Evolutionary conservation across 2,329 filamentous ascomycete species (phyloP), one percentile per base, ranked within the genome.

Genomic region (Zymoseptoria ardabiliae): DNA sequence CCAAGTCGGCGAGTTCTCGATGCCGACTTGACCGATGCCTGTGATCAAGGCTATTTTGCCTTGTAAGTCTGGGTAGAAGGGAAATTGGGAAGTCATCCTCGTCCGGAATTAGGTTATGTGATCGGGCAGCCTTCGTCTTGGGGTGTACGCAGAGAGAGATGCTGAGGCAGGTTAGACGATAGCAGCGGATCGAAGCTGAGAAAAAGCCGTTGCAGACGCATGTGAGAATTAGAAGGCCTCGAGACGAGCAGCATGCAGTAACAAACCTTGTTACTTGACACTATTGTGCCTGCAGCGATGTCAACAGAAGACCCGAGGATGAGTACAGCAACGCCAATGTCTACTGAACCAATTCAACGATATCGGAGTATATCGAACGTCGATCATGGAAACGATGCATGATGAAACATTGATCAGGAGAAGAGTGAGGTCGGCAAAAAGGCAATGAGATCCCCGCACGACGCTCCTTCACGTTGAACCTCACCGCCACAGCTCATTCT

Each of bases 31-130:
- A 52, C 78, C 78, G 35, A 80, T 75, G 30, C 78, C 78, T 52
- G 77, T 77, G 55, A 79, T 73, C 1, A 80, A 70, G 22, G 74
- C 77, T 21, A 80, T 72, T 69, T 79, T 79, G 52, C 73, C 71
- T 30, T 70, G 69, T 11, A 80, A 68, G 56, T 76, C 63, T 17
- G 66, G 67, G 41, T 65, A 68, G 17, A 52, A 62, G 17, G 65
- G 66, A 21, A 68, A 65, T 13, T 60, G 20, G 53, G 59, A 54
- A 17, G 63, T 63, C 61, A 61, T 65, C 7, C 13, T 7, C 19
- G 11, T 45, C 35, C 4, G 35, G 13, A 17, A 6, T 13, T 5
- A 17, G 13, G 17, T 17, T 2, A 45, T 5, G 10, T 45, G 35
- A 17, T 17, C 35, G 35, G 25, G 25, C 25, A 28, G 25, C 25